phyloP scores from a whole-genome alignment of 2,329 filamentous ascomycete species.

The Diaporthe sp. region DNA sequence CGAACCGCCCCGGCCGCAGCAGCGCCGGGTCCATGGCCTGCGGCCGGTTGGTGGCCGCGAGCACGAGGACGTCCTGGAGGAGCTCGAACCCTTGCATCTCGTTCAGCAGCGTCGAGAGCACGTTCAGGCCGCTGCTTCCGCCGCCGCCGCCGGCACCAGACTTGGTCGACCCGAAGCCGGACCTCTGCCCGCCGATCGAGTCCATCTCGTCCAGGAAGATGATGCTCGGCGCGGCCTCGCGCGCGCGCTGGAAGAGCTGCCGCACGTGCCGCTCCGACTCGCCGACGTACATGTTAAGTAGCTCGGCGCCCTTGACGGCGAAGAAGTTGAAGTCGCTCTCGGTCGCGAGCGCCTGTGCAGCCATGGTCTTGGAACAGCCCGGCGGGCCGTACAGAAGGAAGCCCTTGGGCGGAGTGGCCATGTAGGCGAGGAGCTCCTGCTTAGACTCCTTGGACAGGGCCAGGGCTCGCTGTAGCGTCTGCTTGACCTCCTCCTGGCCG shows the following conservation, averaged over 20 bases:
- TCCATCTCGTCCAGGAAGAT: constrained; percentile 99
- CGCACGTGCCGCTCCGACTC: constrained; percentile 91
- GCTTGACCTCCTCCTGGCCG: constrained; percentile 84
- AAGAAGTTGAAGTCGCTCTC: constrained; percentile 95
- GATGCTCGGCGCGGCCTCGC: constrained; percentile 88
- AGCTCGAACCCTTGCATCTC: constrained; percentile 97
- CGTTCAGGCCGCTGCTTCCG: constrained; percentile 75
- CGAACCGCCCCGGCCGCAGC: constrained; percentile 87
- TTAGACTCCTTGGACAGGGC: constrained; percentile 53
- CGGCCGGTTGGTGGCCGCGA: constrained; percentile 93
- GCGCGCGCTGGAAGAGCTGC: constrained; percentile 87
- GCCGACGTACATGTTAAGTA: constrained; percentile 97
- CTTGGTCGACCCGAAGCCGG: constrained; percentile 63
- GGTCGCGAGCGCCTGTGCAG: constrained; percentile 90
- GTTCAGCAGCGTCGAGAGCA: constrained; percentile 89
- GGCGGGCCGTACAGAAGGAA: constrained; percentile 93
- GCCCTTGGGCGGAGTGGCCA: constrained; percentile 78
- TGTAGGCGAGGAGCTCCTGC: constrained; percentile 51
- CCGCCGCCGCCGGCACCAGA: constrained; percentile 48
- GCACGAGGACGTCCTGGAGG: constrained; percentile 84
- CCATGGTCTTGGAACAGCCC: constrained; percentile 94
- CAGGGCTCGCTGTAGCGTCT: constrained; percentile 67
- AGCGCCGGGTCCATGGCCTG: constrained; percentile 89
- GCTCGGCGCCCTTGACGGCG: constrained; percentile 91
- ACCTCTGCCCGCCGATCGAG: constrained; percentile 76